Percentiles rank a stretch among this genome's conserved stretches.
These are phyloP conservation scores for Leccinum ochraceum DNA, from an alignment of 768 basidiomycete genomes.

Conservation along the genomic window DNA sequence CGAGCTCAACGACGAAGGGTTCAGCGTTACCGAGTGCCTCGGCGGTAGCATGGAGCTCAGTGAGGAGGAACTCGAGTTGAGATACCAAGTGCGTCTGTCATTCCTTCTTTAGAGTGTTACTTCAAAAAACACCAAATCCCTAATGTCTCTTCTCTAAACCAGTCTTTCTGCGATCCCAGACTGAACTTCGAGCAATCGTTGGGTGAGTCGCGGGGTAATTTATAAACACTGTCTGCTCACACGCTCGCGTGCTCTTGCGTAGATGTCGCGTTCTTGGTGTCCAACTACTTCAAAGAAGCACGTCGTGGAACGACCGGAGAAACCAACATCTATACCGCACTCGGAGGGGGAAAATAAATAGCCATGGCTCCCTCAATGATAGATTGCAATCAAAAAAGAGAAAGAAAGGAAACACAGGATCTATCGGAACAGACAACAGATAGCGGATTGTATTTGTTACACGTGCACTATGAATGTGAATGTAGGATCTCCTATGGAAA, in stretches of 20 bases:
- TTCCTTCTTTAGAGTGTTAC: background rate
- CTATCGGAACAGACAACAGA: slow-evolving; percentile 20
- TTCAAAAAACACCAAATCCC: background rate
- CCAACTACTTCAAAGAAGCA: slow-evolving; percentile 76
- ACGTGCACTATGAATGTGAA: slow-evolving; percentile 3
- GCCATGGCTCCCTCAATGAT: background rate
- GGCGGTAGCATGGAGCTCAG: slow-evolving; percentile 95
- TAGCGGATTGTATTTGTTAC: slow-evolving; percentile 4
- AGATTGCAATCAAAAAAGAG: background rate
- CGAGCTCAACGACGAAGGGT: slow-evolving; percentile 87
- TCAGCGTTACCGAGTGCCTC: slow-evolving; percentile 94
- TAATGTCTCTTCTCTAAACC: background rate
- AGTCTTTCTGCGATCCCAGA: slow-evolving; percentile 94
- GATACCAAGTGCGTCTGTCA: slow-evolving; percentile 69
- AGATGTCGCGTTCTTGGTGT: slow-evolving; percentile 88
- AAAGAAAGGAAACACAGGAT: background rate
- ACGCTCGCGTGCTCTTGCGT: background rate
- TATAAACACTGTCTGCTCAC: background rate
- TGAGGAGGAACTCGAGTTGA: slow-evolving; percentile 85
- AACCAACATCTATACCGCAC: slow-evolving; percentile 31
- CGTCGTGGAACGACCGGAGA: slow-evolving; percentile 39
- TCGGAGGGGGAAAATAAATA: slow-evolving; percentile 26
- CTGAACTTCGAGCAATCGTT: slow-evolving; percentile 93
- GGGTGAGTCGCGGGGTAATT: slow-evolving; percentile 49
- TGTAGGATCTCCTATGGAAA: background rate